phyloP scores from a whole-genome alignment of 495 filamentous ascomycete genomes.

The Talaromyces proteolyticus region DNA sequence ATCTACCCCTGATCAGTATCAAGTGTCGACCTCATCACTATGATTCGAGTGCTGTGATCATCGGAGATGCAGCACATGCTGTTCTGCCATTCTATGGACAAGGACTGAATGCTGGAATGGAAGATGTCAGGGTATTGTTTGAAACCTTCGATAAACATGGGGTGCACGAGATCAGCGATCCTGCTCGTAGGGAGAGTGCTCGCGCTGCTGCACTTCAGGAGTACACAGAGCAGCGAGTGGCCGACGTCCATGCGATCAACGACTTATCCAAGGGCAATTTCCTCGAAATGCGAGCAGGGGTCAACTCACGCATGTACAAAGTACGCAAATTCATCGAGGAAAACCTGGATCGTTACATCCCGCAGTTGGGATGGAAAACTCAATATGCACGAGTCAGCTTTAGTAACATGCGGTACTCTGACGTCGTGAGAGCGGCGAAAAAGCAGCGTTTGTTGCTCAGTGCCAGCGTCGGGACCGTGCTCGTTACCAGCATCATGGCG shows the following conservation, averaged over 20 bases:
- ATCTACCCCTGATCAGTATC: constrained; percentile 86
- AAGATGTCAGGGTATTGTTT: constrained; percentile 80
- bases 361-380: constrained; percentile 76
- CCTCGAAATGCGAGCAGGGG: constrained; percentile 82
- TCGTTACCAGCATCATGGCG: constrained; percentile 18
- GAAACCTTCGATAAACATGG: constrained; percentile 61
- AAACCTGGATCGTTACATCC: constrained; percentile 67
- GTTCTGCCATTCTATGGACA: constrained; percentile 97
- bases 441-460: constrained; percentile 60
- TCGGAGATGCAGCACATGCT: constrained; percentile 94
- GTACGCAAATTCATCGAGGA: constrained; percentile 84
- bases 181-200: constrained; percentile 32
- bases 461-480: constrained; percentile 20
- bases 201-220: constrained; percentile 57
- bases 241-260: constrained; percentile 85
- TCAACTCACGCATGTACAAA: constrained; percentile 68
- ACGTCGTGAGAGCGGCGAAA: constrained; percentile 62
- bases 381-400: constrained; percentile 94
- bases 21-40: constrained; percentile 88
- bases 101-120: constrained; percentile 81
- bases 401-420: constrained; percentile 83
- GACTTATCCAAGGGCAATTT: constrained; percentile 90
- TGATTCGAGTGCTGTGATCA: constrained; percentile 67
- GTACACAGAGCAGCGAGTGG: constrained; percentile 65
- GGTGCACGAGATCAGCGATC: constrained; percentile 24